Evolutionary conservation across 495 filamentous ascomycete species (phyloP).

Genomic region (Collariella sp.): DNA sequence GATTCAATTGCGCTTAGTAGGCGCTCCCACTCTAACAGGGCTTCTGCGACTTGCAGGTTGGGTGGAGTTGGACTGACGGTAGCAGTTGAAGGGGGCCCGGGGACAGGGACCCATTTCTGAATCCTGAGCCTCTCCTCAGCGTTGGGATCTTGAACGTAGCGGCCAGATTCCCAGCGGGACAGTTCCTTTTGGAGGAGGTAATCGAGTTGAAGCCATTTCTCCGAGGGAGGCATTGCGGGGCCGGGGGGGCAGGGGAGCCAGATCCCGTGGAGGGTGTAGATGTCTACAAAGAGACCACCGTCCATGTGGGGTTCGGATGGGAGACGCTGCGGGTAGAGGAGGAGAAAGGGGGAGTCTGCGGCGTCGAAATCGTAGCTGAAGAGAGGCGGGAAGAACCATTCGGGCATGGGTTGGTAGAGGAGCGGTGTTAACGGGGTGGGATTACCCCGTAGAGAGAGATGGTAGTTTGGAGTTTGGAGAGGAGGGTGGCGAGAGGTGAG

Average conservation of each 20-base stretch:
- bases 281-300: neutral
- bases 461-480: neutral
- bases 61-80: neutral
- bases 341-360: neutral
- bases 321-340: neutral
- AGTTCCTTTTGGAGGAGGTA: neutral
- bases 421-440: neutral
- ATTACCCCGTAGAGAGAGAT: neutral
- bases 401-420: neutral
- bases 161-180: neutral
- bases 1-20: neutral
- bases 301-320: neutral
- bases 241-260: neutral
- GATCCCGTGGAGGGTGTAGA: neutral
- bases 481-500: neutral
- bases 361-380: neutral
- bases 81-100: too few relatives aligned
- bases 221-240: neutral
- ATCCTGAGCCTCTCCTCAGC: neutral
- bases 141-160: neutral
- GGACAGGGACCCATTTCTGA: conserved; percentile 1
- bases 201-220: neutral
- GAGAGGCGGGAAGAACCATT: conserved; percentile 1
- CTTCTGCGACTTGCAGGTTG: neutral
- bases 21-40: neutral